A percentile compares a stretch with the other conserved stretches of the same genome.
Conservation (phyloP, 1,284 basidiomycete species). For the Apiotrichum brassicae region DNA sequence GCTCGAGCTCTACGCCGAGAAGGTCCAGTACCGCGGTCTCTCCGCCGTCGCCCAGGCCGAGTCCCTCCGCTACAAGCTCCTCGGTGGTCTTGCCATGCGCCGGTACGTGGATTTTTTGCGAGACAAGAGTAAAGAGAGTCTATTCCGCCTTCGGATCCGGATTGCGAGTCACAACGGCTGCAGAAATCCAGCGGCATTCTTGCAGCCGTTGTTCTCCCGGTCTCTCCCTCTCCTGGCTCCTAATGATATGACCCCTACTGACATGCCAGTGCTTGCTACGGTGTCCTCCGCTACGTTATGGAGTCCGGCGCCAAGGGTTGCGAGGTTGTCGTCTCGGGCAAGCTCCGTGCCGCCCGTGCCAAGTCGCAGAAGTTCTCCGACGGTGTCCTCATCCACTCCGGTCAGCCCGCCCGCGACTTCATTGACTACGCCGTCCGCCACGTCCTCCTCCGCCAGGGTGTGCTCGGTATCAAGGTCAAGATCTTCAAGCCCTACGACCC, state of each 20-base stretch:
- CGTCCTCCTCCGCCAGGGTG: conserved; percentile 97
- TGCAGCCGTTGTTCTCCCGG: no score
- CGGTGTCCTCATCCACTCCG: conserved; percentile 99
- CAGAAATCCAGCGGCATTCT: background rate
- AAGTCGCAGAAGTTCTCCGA: conserved; percentile 99
- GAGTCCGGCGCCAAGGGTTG: conserved; percentile 99
- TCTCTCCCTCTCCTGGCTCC: no score
- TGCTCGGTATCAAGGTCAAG: conserved; percentile 99
- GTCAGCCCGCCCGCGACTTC: conserved; percentile 94
- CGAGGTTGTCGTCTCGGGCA: conserved; percentile 99
- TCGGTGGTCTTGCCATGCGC: conserved; percentile 98
- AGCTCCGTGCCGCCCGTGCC: conserved; percentile 98
- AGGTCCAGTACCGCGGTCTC: conserved; percentile 97
- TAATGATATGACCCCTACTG: no score
- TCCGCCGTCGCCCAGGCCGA: conserved; percentile 99
- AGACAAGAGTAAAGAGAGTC: background rate
- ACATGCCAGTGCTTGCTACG: conserved; percentile 84
- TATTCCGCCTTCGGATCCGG: background rate
- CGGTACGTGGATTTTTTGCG: conserved; percentile 66
- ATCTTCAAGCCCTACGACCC: conserved; percentile 99
- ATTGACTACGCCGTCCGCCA: conserved; percentile 98
- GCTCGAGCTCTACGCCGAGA: conserved; percentile 98
- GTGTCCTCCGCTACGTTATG: conserved; percentile 99
- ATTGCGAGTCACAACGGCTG: background rate
- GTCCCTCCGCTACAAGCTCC: conserved; percentile 96